Conservation (phyloP, 2,329 filamentous ascomycete species). For the Coniochaeta sp. region DNA sequence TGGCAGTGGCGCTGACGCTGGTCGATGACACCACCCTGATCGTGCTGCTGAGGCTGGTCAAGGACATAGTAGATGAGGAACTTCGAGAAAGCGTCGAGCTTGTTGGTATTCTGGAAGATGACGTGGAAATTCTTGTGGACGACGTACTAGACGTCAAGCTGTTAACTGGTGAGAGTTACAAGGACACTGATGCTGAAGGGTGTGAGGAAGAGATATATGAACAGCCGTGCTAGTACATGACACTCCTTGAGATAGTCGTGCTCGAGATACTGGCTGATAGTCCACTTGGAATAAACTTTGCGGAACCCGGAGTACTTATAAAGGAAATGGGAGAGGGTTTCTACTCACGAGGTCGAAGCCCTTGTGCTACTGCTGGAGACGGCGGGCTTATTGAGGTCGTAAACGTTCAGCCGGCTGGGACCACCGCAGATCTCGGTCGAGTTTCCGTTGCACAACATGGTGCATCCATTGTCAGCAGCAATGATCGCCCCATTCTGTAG, state of each 20-base stretch:
- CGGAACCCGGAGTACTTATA: too few relatives aligned
- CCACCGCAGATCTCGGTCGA: constrained; percentile 34
- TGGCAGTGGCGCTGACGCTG: constrained; percentile 9
- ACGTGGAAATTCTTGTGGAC: too few relatives aligned
- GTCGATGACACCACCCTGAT: constrained; percentile 4
- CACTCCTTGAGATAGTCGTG: too few relatives aligned
- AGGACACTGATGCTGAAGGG: too few relatives aligned
- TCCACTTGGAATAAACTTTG: too few relatives aligned
- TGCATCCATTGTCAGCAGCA: constrained; percentile 27
- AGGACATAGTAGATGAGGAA: too few relatives aligned
- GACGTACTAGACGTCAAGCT: too few relatives aligned
- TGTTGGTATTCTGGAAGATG: too few relatives aligned
- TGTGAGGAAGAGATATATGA: too few relatives aligned
- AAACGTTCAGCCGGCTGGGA: constrained; percentile 30
- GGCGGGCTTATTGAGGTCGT: constrained; percentile 18
- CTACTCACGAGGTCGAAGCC: constrained; percentile 2
- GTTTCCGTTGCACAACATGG: constrained; percentile 35
- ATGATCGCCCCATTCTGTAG: constrained; percentile 29
- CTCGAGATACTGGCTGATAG: background rate
- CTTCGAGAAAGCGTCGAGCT: background rate
- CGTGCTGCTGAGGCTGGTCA: background rate
- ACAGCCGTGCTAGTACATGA: too few relatives aligned
- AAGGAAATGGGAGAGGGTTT: too few relatives aligned
- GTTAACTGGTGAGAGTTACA: too few relatives aligned
- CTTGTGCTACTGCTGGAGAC: background rate